Evolutionary conservation across 2,329 filamentous ascomycete species (phyloP).

Genomic region (Aspergillus latus): DNA sequence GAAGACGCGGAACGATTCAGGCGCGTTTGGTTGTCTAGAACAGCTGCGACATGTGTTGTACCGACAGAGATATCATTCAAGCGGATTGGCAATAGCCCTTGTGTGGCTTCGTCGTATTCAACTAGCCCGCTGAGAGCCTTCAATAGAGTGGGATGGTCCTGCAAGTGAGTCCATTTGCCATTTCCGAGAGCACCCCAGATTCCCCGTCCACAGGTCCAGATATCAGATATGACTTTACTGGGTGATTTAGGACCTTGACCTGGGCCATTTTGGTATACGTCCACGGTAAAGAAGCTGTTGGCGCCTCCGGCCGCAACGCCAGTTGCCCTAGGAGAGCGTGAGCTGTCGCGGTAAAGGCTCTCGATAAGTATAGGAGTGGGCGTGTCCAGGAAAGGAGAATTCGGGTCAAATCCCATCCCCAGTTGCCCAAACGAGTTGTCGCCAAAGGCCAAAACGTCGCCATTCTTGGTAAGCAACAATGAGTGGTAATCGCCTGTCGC

Average conservation of each 20-base stretch:
- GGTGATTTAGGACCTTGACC: constrained; percentile 47
- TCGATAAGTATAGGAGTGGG: constrained; percentile 70
- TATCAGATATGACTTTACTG: constrained; percentile 67
- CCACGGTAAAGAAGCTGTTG: constrained; percentile 84
- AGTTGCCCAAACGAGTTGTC: constrained; percentile 92
- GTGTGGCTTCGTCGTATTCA: constrained; percentile 77
- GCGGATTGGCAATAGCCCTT: constrained; percentile 72
- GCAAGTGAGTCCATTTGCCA: constrained; percentile 85
- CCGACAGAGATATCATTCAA: constrained; percentile 73
- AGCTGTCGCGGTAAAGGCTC: constrained; percentile 69
- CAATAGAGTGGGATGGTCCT: constrained; percentile 73
- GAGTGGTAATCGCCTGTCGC: constrained; percentile 88
- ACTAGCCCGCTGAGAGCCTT: constrained; percentile 78
- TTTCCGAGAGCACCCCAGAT: constrained; percentile 81
- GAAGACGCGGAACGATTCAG: constrained; percentile 56
- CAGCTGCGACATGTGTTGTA: constrained; percentile 74
- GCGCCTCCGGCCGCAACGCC: constrained; percentile 79
- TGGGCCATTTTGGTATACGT: constrained; percentile 63
- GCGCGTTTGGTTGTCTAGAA: constrained; percentile 78
- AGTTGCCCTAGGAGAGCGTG: constrained; percentile 66
- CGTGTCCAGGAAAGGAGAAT: constrained; percentile 63
- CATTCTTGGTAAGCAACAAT: constrained; percentile 70
- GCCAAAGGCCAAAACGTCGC: constrained; percentile 81
- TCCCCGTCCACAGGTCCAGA: constrained; percentile 84
- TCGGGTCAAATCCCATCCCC: constrained; percentile 69